Conservation (phyloP, 169 alveolate genomes). For the Blepharisma undulans region DNA sequence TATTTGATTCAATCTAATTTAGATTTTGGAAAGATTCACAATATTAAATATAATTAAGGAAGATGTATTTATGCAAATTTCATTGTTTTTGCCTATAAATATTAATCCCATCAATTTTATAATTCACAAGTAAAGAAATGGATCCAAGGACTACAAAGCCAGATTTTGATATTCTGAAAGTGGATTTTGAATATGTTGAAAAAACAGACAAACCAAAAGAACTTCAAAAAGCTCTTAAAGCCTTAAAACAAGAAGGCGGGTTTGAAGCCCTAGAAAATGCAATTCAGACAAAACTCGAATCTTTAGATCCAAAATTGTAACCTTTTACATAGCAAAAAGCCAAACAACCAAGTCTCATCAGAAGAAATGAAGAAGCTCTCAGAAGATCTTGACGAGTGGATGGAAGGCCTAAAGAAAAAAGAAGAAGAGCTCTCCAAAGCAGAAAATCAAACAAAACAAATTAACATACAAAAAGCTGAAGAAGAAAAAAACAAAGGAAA, state of each 20-base stretch:
- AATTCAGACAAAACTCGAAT: constrained; percentile 55
- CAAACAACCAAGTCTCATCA: constrained; percentile 39
- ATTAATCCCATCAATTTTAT: neutral
- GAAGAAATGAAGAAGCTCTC: constrained; percentile 48
- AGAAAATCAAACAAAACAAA: constrained; percentile 28
- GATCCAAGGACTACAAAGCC: constrained; percentile 31
- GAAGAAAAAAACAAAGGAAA: constrained; percentile 81
- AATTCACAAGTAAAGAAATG: neutral
- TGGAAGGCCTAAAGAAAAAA: constrained; percentile 50
- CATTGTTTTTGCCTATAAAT: neutral
- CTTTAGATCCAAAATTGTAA: constrained; percentile 70
- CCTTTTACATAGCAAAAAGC: constrained; percentile 44
- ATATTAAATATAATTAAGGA: too few species aligned
- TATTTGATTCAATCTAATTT: neutral
- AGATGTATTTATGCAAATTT: neutral
- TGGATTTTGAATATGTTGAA: constrained; percentile 80
- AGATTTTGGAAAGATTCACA: neutral
- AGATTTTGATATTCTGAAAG: constrained; percentile 49
- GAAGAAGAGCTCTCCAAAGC: constrained; percentile 36
- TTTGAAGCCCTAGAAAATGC: constrained; percentile 72
- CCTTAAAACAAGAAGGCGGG: constrained; percentile 75
- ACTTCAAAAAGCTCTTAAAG: constrained; percentile 68
- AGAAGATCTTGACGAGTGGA: constrained; percentile 59
- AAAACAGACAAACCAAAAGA: constrained; percentile 64
- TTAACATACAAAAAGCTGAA: constrained; percentile 67